Base-by-base conservation (phyloP, 306 rosid species). In the Datisca glomerata region DNA sequence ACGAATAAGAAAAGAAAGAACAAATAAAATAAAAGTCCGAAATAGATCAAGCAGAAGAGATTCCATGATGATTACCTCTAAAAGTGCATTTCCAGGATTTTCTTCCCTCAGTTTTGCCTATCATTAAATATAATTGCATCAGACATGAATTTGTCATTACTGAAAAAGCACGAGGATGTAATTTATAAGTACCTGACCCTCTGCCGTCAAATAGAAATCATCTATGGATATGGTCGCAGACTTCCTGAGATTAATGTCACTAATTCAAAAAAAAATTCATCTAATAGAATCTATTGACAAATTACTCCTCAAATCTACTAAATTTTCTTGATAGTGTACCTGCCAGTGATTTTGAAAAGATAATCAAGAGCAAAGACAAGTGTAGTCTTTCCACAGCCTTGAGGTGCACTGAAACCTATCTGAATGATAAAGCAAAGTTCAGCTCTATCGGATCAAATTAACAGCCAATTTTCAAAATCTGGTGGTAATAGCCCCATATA, bases 391-490 rank as follows among this genome's bases (percentile, higher is more conserved):
- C 98, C 98, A 66, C 95, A 89, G 53, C 95, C 95, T 80, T 89
- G 98, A 8, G 93, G 95, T 12, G 97, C 95, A 64, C 95, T 89
- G 56, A 89, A 89, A 53, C 97, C 97, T 57, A 89, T 80, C 95
- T 89, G 70, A 66, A 45, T 25, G 24, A 39, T 21, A 51, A 40
- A 62, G 38, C 35, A 45, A n/a, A 53, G 33, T 16, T 55, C 15
- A 55, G 44, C 46, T 36, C 12, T 13, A 12, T n/a, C 20, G 5
- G 17, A 33, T 12, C 24, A 45, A 22, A 17, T 43, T 16, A 50
- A n/a, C 13, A 16, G 28, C 2, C 28, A 15, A 11, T 6, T 14
- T 45, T 14, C 24, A n/a, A 32, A 32, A 13, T 22, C 22, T 47
- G 10, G 14, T 14, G 13, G 51, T 17, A 24, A 18, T 50, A 29